These are phyloP conservation scores for Yamadazyma membranifaciens DNA, from an alignment of 1,139 yeast species.

Conservation along the genomic window DNA sequence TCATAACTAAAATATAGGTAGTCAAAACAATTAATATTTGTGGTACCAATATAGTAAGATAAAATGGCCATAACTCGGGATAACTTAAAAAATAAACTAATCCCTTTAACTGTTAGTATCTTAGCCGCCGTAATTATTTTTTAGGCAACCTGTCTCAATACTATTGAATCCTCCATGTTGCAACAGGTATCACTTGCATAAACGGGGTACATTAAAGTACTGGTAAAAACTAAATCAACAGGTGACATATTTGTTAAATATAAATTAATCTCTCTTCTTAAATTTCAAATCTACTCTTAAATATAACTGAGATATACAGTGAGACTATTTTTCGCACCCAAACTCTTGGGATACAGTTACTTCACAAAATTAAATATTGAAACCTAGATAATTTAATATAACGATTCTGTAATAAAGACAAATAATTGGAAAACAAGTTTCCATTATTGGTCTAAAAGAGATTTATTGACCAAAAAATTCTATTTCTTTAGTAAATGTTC, in stretches of 20 bases:
- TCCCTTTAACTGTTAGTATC: conserved; percentile 28
- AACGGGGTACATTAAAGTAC: conserved; percentile 14
- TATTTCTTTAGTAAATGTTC: too few species aligned
- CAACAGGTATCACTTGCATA: conserved; percentile 12
- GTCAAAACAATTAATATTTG: conserved; percentile 43
- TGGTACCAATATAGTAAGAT: conserved; percentile 49
- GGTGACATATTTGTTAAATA: neutral
- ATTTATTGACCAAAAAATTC: too few species aligned
- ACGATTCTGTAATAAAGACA: too few species aligned
- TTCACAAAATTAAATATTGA: too few species aligned
- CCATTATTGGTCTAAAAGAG: too few species aligned
- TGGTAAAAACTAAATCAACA: neutral
- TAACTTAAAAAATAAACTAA: conserved; percentile 41
- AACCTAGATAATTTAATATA: too few species aligned
- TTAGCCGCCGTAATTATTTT: neutral
- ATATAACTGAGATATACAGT: neutral
- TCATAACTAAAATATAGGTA: conserved; percentile 40
- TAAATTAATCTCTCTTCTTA: neutral
- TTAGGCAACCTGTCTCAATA: neutral
- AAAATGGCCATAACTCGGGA: conserved; percentile 53
- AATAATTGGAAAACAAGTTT: too few species aligned
- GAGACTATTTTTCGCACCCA: neutral
- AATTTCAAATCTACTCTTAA: neutral
- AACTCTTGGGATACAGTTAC: neutral
- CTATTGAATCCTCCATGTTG: neutral